Percentiles rank a stretch among this genome's conserved stretches.
Conservation (phyloP, 139 green algal species). For the Mesotaenium endlicherianum region DNA sequence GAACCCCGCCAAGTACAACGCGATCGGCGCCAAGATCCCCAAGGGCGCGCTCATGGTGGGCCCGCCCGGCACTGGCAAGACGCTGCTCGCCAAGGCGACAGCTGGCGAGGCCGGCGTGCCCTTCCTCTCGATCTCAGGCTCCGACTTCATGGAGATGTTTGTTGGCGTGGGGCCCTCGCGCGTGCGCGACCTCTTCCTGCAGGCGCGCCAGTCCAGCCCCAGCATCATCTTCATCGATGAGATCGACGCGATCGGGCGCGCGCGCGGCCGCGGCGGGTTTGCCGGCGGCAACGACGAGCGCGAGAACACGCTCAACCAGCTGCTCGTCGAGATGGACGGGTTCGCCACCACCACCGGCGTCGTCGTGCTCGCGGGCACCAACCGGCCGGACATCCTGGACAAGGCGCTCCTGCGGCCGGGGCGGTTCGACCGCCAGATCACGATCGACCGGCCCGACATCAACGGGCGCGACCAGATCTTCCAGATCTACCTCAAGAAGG, state of each 20-base stretch:
- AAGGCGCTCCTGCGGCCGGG: slow-evolving; percentile 82
- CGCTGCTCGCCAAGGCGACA: slow-evolving; percentile 68
- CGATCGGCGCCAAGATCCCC: slow-evolving; percentile 81
- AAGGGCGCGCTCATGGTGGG: slow-evolving; percentile 96
- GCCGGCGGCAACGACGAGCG: slow-evolving; percentile 95
- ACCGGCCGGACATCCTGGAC: slow-evolving; percentile 80
- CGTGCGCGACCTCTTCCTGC: slow-evolving; percentile 91
- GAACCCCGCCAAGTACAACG: slow-evolving; percentile 74
- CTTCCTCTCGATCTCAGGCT: slow-evolving; percentile 66
- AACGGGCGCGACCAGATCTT: slow-evolving; percentile 96
- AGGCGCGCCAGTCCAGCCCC: slow-evolving; percentile 79
- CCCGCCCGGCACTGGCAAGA: slow-evolving; percentile 83
- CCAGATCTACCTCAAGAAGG: slow-evolving; percentile 56
- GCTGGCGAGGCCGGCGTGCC: slow-evolving; percentile 72
- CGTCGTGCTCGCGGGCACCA: slow-evolving; percentile 95
- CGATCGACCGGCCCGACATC: slow-evolving; percentile 93
- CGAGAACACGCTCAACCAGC: slow-evolving; percentile 78
- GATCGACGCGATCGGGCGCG: slow-evolving; percentile 85
- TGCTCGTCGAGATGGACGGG: slow-evolving; percentile 98
- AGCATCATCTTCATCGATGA: slow-evolving; percentile 99
- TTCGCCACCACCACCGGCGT: slow-evolving; percentile 91
- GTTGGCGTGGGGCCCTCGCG: slow-evolving; percentile 88
- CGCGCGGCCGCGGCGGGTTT: slow-evolving; percentile 84
- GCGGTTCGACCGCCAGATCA: slow-evolving; percentile 95
- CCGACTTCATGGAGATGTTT: slow-evolving; percentile 99